Evolutionary conservation across 257 asterid genomes (phyloP).

Genomic region (Vinca minor): DNA sequence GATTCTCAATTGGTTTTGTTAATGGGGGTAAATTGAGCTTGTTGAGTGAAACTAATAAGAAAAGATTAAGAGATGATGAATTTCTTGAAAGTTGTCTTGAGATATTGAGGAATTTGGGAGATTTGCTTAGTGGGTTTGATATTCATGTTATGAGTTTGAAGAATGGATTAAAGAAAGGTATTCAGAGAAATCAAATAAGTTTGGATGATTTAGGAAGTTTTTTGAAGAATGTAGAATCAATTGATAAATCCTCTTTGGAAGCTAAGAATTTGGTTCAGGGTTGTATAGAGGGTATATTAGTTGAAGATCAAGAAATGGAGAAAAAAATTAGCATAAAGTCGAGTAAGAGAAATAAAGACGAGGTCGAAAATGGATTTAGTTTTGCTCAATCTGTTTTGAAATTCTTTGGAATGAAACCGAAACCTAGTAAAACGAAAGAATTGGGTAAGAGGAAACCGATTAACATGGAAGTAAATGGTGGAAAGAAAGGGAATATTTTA

Average conservation of each 20-base stretch:
- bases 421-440: conserved; percentile 28
- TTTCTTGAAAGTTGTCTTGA: conserved; percentile 28
- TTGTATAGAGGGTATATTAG: conserved; percentile 30
- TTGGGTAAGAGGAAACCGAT: conserved; percentile 26
- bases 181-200: conserved; percentile 38
- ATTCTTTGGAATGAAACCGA: conserved; percentile 37
- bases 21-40: conserved; percentile 50
- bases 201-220: conserved; percentile 50
- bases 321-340: conserved; percentile 29
- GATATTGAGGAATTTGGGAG: conserved; percentile 33
- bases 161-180: conserved; percentile 37
- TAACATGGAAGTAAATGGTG: conserved; percentile 27
- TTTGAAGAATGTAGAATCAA: conserved; percentile 36
- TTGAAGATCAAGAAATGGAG: conserved; percentile 33
- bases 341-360: conserved; percentile 39
- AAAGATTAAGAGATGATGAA: conserved; percentile 40
- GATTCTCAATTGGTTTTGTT: conserved; percentile 61
- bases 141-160: conserved; percentile 34
- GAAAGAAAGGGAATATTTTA: conserved; percentile 35
- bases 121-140: conserved; percentile 28
- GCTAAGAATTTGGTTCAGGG: conserved; percentile 39
- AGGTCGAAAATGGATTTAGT: conserved; percentile 26
- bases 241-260: conserved; percentile 22
- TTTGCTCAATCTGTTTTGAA: conserved; percentile 29
- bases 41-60: conserved; percentile 30